Evolutionary conservation across 1,284 basidiomycete species (phyloP).

Genomic region (Cutaneotrichosporon sp.): DNA sequence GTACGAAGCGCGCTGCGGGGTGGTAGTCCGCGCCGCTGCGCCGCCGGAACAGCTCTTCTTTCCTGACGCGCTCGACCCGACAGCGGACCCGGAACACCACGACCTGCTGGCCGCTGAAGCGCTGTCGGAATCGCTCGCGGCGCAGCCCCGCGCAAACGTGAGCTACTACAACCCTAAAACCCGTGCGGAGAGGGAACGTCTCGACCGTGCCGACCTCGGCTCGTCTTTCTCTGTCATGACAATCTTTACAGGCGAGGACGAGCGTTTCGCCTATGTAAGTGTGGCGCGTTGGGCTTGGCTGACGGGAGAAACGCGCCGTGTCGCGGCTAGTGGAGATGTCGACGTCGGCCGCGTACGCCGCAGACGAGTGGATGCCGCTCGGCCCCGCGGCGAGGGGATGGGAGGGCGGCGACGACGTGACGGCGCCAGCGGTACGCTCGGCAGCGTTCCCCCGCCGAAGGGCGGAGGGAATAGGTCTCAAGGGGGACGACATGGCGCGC

Average conservation of each 20-base stretch:
- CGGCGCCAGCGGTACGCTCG: not conserved
- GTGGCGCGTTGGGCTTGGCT: not conserved
- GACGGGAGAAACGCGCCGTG: slow-evolving; percentile 55
- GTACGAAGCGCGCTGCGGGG: slow-evolving; percentile 50
- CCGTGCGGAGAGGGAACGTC: slow-evolving; percentile 23
- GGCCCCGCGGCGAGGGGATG: slow-evolving; percentile 43
- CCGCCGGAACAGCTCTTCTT: slow-evolving; percentile 58
- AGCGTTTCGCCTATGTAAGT: slow-evolving; percentile 61
- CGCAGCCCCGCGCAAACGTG: slow-evolving; percentile 59
- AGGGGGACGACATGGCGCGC: slow-evolving; percentile 27
- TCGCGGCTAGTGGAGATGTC: slow-evolving; percentile 65
- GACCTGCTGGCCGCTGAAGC: slow-evolving; percentile 58
- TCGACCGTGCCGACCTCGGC: slow-evolving; percentile 46
- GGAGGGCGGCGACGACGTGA: slow-evolving; percentile 30
- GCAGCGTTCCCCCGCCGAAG: not conserved
- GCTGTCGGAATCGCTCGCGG: slow-evolving; percentile 55
- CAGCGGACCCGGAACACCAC: slow-evolving; percentile 20
- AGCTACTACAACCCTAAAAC: slow-evolving; percentile 53
- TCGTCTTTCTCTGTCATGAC: slow-evolving; percentile 50
- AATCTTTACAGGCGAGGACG: slow-evolving; percentile 65
- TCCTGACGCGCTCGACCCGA: slow-evolving; percentile 51
- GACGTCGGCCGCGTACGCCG: slow-evolving; percentile 51
- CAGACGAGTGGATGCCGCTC: slow-evolving; percentile 45
- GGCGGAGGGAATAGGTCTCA: not conserved
- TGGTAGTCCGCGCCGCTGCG: slow-evolving; percentile 51